A percentile compares a stretch with the other conserved stretches of the same genome.
phyloP scores from a whole-genome alignment of 1,284 basidiomycete species.

The Fomitopsis betulina region DNA sequence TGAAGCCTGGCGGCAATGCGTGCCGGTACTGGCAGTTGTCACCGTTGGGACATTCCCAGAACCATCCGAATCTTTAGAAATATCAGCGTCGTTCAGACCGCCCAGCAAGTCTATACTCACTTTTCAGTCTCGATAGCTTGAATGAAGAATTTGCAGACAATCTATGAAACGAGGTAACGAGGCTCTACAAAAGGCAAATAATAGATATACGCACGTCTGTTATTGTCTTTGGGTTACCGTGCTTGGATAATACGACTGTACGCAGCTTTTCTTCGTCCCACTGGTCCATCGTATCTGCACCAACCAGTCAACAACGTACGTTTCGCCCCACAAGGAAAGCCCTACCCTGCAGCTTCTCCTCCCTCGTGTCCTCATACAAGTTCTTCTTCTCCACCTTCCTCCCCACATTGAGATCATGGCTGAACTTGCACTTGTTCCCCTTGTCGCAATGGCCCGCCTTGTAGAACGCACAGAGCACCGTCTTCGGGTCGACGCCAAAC shows the following conservation, averaged over 20 bases:
- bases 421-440: slow-evolving; percentile 93
- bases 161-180: slow-evolving; percentile 40
- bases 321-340: background rate
- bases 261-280: slow-evolving; percentile 97
- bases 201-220: slow-evolving; percentile 70
- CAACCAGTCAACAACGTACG: background rate
- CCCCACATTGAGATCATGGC: slow-evolving; percentile 85
- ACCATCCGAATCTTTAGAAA: slow-evolving; percentile 75
- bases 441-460: slow-evolving; percentile 90
- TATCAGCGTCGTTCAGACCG: background rate
- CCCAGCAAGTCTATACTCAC: slow-evolving; percentile 40
- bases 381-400: slow-evolving; percentile 97
- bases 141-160: slow-evolving; percentile 97
- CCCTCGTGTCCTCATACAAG: slow-evolving; percentile 87
- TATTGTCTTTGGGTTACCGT: slow-evolving; percentile 86
- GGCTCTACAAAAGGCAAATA: background rate
- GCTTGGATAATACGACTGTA: slow-evolving; percentile 84
- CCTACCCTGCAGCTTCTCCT: slow-evolving; percentile 73
- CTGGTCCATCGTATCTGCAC: slow-evolving; percentile 90
- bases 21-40: slow-evolving; percentile 94
- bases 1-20: slow-evolving; percentile 93
- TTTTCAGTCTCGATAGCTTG: slow-evolving; percentile 94
- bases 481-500: slow-evolving; percentile 95
- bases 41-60: slow-evolving; percentile 88
- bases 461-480: slow-evolving; percentile 83